phyloP scores from a whole-genome alignment of 2,329 filamentous ascomycete species.

The Ascochyta fabae region DNA sequence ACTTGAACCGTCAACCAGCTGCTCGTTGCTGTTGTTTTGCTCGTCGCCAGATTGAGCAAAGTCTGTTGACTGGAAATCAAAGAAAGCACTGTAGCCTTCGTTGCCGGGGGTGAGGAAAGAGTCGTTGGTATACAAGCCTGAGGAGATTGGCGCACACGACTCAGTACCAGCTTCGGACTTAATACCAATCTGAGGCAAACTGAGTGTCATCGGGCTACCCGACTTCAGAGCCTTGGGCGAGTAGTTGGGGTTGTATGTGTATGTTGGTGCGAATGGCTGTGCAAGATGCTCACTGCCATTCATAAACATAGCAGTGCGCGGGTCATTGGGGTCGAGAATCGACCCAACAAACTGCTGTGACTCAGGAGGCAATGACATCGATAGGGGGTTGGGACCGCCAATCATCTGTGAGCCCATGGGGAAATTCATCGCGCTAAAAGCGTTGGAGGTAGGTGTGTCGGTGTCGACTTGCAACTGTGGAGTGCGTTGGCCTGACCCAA shows the following conservation, averaged over 20 bases:
- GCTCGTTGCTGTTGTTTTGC: constrained; percentile 19
- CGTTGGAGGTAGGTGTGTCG: constrained; percentile 28
- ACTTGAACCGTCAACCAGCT: constrained; percentile 27
- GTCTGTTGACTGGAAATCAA: constrained; percentile 28
- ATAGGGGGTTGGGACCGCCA: constrained; percentile 53
- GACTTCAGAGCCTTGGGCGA: constrained; percentile 37
- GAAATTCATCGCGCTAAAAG: constrained; percentile 32
- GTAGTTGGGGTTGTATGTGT: constrained; percentile 55
- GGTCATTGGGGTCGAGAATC: constrained; percentile 54
- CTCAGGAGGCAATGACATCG: constrained; percentile 58
- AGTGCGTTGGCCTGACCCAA: constrained; percentile 31
- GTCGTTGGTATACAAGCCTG: constrained; percentile 29
- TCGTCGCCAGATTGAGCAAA: constrained; percentile 25
- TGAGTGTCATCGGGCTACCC: constrained; percentile 23
- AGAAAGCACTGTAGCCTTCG: constrained; percentile 29
- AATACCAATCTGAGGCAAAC: constrained; percentile 45
- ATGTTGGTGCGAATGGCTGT: constrained; percentile 50
- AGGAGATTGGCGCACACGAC: constrained; percentile 28
- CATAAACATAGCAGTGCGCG: constrained; percentile 56
- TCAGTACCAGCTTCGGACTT: constrained; percentile 30
- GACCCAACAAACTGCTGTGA: constrained; percentile 61
- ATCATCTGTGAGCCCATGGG: constrained; percentile 39
- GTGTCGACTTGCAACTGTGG: constrained; percentile 29
- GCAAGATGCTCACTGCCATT: constrained; percentile 50
- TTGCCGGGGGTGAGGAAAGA: constrained; percentile 31